Evolutionary conservation across 2,329 filamentous ascomycete genomes (phyloP).

Genomic region (Trichophyton rubrum): DNA sequence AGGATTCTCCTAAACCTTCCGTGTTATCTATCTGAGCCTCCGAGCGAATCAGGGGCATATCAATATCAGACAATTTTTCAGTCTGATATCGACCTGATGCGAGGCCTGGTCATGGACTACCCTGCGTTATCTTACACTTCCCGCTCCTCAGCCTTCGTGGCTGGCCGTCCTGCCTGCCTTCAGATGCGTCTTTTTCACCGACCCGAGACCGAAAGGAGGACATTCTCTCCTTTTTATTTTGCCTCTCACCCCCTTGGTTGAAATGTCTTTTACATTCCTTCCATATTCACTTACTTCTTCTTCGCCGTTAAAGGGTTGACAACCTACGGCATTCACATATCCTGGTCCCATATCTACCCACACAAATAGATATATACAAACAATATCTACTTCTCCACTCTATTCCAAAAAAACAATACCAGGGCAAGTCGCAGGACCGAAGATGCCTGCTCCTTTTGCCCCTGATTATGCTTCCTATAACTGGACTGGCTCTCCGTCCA

Average conservation of each 20-base stretch:
- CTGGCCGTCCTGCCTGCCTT: not conserved
- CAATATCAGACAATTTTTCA: not conserved
- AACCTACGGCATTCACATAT: not conserved
- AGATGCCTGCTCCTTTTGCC: slow-evolving; percentile 5
- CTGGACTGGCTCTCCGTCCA: slow-evolving; percentile 35
- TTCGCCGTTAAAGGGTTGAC: not conserved
- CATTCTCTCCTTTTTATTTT: not conserved
- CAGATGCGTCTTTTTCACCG: slow-evolving; percentile 1
- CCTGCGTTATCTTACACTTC: not conserved
- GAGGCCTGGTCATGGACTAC: not conserved
- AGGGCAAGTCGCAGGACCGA: not conserved
- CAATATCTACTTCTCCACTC: not conserved
- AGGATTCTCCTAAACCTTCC: slow-evolving; percentile 1
- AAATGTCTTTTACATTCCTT: not conserved
- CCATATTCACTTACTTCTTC: not conserved
- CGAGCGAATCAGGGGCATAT: not conserved
- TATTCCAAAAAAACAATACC: not conserved
- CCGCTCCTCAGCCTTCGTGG: not conserved
- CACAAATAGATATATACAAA: not conserved
- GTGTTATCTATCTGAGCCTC: not conserved
- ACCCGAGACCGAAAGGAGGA: not conserved
- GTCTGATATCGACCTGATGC: not conserved
- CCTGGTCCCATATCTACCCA: not conserved
- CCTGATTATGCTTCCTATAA: slow-evolving; percentile 39
- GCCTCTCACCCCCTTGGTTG: not conserved